Conservation (phyloP, 2,329 filamentous ascomycete species). For the Lizonia empirigonia region DNA sequence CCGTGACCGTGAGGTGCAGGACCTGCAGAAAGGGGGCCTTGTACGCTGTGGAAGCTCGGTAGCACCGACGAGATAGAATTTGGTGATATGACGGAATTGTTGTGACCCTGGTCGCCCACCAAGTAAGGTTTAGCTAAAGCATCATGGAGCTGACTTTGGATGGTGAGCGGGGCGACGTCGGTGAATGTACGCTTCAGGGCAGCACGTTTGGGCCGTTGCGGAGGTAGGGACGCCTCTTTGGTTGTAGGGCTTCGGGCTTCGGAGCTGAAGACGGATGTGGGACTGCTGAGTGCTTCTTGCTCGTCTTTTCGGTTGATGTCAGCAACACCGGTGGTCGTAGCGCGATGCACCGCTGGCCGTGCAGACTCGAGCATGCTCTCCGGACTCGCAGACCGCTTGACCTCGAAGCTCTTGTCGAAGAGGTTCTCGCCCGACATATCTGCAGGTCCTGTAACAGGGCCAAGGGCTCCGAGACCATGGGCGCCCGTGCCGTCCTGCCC, state of each 20-base stretch:
- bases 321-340: constrained; percentile 12
- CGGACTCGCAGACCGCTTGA: constrained; percentile 56
- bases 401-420: constrained; percentile 81
- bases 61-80: constrained; percentile 51
- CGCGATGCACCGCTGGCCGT: constrained; percentile 26
- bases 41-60: constrained; percentile 38
- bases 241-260: constrained; percentile 30
- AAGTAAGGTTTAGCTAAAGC: constrained; percentile 82
- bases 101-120: constrained; percentile 55
- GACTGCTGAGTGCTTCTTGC: constrained; percentile 19
- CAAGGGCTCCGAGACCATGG: constrained; percentile 56
- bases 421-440: constrained; percentile 75
- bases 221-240: constrained; percentile 26
- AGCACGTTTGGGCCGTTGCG: constrained; percentile 54
- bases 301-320: constrained; percentile 20
- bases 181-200: constrained; percentile 87
- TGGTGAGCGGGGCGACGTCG: constrained; percentile 73
- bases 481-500: constrained; percentile 67
- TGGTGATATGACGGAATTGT: constrained; percentile 54
- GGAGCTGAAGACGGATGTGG: constrained; percentile 30
- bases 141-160: constrained; percentile 85
- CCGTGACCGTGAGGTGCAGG: constrained; percentile 76
- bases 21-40: constrained; percentile 45
- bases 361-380: constrained; percentile 42
- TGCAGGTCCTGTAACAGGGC: constrained; percentile 81